Percentiles rank a stretch among this genome's conserved stretches.
Evolutionary conservation across 441 rosid genomes (phyloP).

Genomic region (Adansonia madagascariensis): DNA sequence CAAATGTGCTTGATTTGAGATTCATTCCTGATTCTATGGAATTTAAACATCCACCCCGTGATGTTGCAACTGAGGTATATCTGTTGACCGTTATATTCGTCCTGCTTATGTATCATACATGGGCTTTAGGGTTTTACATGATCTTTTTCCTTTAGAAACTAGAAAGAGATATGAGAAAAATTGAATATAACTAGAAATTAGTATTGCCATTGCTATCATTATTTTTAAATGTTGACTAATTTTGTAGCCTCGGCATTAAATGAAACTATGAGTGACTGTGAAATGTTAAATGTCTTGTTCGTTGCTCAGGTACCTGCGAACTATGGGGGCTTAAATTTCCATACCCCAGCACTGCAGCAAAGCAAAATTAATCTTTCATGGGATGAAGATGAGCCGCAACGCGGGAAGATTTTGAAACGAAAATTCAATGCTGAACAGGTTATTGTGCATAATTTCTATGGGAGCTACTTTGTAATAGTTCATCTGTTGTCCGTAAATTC

Average conservation of each 20-base stretch:
- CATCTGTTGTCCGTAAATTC: slow-evolving; percentile 16
- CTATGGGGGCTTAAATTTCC: slow-evolving; percentile 77
- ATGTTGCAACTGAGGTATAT: slow-evolving; percentile 79
- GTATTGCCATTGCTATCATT: not conserved
- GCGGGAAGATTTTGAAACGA: slow-evolving; percentile 74
- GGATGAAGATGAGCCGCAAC: slow-evolving; percentile 97
- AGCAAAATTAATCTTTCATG: slow-evolving; percentile 76
- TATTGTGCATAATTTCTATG: slow-evolving; percentile 14
- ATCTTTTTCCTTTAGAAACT: slow-evolving; percentile 3
- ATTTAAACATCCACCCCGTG: slow-evolving; percentile 85
- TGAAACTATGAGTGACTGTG: slow-evolving; percentile 14
- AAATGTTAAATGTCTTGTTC: slow-evolving; percentile 18
- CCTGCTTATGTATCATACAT: not conserved
- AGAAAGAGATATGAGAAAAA: not conserved
- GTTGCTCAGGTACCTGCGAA: slow-evolving; percentile 62
- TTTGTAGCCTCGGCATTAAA: not conserved
- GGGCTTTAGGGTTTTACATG: not conserved
- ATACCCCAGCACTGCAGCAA: slow-evolving; percentile 78
- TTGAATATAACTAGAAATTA: not conserved
- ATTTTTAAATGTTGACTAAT: slow-evolving; percentile 19
- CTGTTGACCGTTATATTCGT: not conserved
- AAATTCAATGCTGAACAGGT: slow-evolving; percentile 85
- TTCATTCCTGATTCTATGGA: slow-evolving; percentile 93
- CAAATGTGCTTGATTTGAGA: slow-evolving; percentile 93
- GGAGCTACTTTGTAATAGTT: not conserved